Base-by-base conservation (phyloP, 495 filamentous ascomycete genomes). In the Clavariopsis aquatica region DNA sequence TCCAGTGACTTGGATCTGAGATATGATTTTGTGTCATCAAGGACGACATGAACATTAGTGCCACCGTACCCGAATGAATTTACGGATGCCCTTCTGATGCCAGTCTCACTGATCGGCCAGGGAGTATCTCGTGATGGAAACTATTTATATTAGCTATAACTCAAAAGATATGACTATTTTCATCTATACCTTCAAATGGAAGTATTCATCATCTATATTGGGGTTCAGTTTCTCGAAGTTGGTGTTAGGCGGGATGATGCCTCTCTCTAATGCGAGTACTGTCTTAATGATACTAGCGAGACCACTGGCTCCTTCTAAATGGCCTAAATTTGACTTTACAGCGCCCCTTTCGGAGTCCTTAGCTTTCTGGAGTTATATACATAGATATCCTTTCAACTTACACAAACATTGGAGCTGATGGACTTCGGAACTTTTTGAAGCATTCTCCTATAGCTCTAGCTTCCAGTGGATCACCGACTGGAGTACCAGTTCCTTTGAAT, bases 401-500 rank as follows among this genome's bases (percentile, higher is more conserved):
- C 52, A 47, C 45, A 47, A 7, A 47, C 8, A 47, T 6, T 47
- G 45, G 45, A 53, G 38, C 26, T 8, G 22, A 24, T 8, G 17
- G 45, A 7, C 8, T 10, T 5, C 17, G 17, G 45, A 47, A 47
- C 20, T n/a, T 23, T 0, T 65, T 52, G 65, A 84, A 81, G 2
- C 79, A 73, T 4, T 72, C 71, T 3, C 71, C 77, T 53, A 86
- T 83, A 1, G 85, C 85, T 2, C 71, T 77, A 0, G 79, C 75
- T 65, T 91, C 87, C 0, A 84, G 78, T 0, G 84, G 86, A 66
- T 91, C 87, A 1, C 66, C 66, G 6, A 65, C 49, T 23, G 45
- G 24, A 0, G 60, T 69, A 0, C 77, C 79, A 0, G 79, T 52
- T 6, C 31, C 31, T 36, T 36, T 13, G 13, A 6, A 47, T 47